phyloP scores from a whole-genome alignment of 345 rosid genomes.

The Clarkia xantiana region DNA sequence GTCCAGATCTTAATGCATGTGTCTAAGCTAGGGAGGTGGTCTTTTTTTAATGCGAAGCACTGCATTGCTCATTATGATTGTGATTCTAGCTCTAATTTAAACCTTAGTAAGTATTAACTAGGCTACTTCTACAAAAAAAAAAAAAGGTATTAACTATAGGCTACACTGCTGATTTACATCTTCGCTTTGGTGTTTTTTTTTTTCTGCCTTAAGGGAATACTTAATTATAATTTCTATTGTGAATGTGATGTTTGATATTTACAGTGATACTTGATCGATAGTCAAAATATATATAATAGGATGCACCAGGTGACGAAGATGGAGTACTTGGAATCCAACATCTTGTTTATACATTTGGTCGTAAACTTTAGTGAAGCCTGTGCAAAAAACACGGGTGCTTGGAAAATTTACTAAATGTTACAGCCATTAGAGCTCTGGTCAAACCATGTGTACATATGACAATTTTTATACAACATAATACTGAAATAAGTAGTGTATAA shows the following conservation, averaged over 20 bases:
- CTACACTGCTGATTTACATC: no score
- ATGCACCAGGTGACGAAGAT: slow-evolving; percentile 83
- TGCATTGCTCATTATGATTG: slow-evolving; percentile 67
- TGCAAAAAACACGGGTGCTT: slow-evolving; percentile 72
- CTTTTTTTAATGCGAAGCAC: slow-evolving; percentile 74
- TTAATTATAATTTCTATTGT: no score
- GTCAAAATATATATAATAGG: slow-evolving; percentile 22
- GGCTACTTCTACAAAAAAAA: no score
- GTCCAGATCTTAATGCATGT: slow-evolving; percentile 82
- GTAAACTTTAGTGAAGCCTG: slow-evolving; percentile 66
- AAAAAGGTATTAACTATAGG: no score
- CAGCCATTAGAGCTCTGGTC: slow-evolving; percentile 76
- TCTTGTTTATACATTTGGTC: slow-evolving; percentile 71
- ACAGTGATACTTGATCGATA: no score
- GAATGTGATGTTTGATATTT: no score
- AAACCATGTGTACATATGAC: slow-evolving; percentile 64
- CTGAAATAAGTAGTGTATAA: no score
- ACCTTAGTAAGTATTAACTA: slow-evolving; percentile 40
- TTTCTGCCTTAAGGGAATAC: no score
- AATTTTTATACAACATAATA: no score
- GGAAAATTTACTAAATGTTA: slow-evolving; percentile 66
- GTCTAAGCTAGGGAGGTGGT: slow-evolving; percentile 61
- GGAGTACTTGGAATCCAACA: slow-evolving; percentile 84
- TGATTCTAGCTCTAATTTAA: slow-evolving; percentile 72
- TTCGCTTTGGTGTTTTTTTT: no score